Percentiles rank a stretch among this genome's conserved stretches.
phyloP scores from a whole-genome alignment of 2,329 filamentous ascomycete genomes.

The Neonectria faginata region DNA sequence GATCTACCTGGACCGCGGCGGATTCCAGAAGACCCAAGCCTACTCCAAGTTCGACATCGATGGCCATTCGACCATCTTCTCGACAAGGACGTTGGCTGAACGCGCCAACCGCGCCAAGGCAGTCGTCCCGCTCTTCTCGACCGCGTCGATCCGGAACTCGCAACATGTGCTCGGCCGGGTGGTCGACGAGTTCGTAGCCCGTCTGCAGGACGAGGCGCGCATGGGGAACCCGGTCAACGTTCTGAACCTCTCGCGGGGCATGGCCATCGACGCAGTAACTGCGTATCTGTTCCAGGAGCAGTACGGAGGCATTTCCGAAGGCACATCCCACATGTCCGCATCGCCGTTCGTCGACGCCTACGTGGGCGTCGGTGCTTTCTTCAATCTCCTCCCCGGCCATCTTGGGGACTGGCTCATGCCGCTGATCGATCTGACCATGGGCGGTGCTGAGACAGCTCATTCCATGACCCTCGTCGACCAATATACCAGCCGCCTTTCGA shows the following conservation, averaged over 20 bases:
- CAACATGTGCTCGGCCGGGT: constrained; percentile 38
- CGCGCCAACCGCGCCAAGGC: constrained; percentile 61
- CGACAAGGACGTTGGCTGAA: constrained; percentile 54
- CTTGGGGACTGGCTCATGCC: constrained; percentile 16
- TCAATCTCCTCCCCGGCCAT: constrained; percentile 10
- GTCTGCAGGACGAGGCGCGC: constrained; percentile 52
- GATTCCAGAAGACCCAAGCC: constrained; percentile 63
- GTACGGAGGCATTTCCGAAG: constrained; percentile 50
- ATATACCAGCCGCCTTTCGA: constrained; percentile 30
- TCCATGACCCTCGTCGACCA: constrained; percentile 6
- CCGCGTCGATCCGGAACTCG: constrained; percentile 53
- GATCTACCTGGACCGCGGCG: constrained; percentile 64
- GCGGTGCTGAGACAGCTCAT: neutral
- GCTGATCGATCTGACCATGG: neutral
- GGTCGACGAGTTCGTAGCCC: constrained; percentile 50
- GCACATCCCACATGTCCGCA: constrained; percentile 21
- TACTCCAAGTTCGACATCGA: constrained; percentile 70
- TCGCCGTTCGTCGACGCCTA: constrained; percentile 63
- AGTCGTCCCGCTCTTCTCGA: constrained; percentile 62
- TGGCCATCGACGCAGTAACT: constrained; percentile 64
- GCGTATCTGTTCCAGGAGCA: constrained; percentile 64
- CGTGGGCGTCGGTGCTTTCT: constrained; percentile 57
- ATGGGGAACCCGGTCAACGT: constrained; percentile 50
- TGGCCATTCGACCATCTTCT: constrained; percentile 66
- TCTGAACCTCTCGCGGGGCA: constrained; percentile 61